These are phyloP conservation scores for Phaseolus lunatus DNA, from an alignment of 306 rosid genomes.

Conservation along the genomic window DNA sequence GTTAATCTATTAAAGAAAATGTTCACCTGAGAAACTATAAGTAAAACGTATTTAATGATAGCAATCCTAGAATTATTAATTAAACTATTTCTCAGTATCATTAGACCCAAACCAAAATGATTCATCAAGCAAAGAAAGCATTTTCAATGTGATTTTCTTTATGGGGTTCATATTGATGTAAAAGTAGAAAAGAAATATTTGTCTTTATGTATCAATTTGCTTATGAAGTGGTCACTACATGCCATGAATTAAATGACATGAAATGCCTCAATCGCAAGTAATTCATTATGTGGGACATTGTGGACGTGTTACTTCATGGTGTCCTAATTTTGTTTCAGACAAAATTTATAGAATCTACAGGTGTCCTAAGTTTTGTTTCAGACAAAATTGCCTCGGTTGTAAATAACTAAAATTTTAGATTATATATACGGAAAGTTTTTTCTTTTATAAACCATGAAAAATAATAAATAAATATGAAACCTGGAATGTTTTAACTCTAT, in stretches of 20 bases:
- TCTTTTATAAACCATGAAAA: no score
- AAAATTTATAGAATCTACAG: no score
- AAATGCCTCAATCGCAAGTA: not conserved
- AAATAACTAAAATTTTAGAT: no score
- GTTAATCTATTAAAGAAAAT: not conserved
- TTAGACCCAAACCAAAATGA: not conserved
- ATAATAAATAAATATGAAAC: no score
- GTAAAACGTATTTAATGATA: not conserved
- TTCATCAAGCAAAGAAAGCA: not conserved
- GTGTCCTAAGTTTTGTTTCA: no score
- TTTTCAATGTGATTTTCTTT: not conserved
- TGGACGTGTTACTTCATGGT: not conserved
- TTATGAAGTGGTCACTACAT: not conserved
- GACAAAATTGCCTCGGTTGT: no score
- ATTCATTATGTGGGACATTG: not conserved
- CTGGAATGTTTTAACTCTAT: no score
- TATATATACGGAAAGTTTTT: no score
- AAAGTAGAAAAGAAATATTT: conserved; percentile 7
- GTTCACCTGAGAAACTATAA: not conserved
- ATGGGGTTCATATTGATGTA: not conserved
- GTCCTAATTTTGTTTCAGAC: no score
- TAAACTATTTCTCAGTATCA: no score
- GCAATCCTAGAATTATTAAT: not conserved
- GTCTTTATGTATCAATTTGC: conserved; percentile 32
- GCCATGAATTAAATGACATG: not conserved